Base-by-base conservation (phyloP, 2,329 filamentous ascomycete genomes). In the Ceratocystis lukuohia region DNA sequence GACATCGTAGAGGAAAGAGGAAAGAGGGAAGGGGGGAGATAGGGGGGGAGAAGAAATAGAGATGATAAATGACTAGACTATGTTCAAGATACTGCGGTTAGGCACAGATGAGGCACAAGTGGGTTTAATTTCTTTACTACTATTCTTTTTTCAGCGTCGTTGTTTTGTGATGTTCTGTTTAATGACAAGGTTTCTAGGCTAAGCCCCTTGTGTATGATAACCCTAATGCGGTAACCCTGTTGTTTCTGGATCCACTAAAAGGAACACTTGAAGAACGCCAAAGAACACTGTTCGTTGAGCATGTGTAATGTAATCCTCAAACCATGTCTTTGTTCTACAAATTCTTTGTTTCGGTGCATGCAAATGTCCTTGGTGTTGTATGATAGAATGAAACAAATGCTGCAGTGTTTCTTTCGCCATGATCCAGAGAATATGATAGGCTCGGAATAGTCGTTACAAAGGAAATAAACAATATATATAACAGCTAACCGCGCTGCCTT, bases 1-100 rank as follows among this genome's bases (percentile, higher is more conserved):
- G 63, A 48, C 66, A 67, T 67, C 6, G 33, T 61, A 30, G 53
- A 25, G 15, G 30, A 22, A 10, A 37, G 46, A 44, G 1, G 25
- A 5, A 44, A 20, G 22, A 8, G 33, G 17, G 53, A 2, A n/a
- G 3, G 37, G 4, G 12, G 28, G 15, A 3, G 12, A 61, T 20
- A 5, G 5, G 44, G n/a, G 25, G 8, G 41, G 33, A 6, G 25
- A 20, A 57, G 20, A 37, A 44, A 48, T 6, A 22, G 22, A 37
- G 15, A 20, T n/a, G 22, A 53, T 5, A n/a, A n/a, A 53, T 17
- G 22, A 6, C n/a, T n/a, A 20, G 48, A 25, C 48, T 53, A 15
- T 41, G 10, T 41, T 25, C 3, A 25, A 25, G 48, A 53, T 53
- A 28, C 48, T 53, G 20, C 10, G 48, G 48, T 15, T 25, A 3